Evolutionary conservation across 345 rosid genomes (phyloP).

Genomic region (Reutealis trisperma): DNA sequence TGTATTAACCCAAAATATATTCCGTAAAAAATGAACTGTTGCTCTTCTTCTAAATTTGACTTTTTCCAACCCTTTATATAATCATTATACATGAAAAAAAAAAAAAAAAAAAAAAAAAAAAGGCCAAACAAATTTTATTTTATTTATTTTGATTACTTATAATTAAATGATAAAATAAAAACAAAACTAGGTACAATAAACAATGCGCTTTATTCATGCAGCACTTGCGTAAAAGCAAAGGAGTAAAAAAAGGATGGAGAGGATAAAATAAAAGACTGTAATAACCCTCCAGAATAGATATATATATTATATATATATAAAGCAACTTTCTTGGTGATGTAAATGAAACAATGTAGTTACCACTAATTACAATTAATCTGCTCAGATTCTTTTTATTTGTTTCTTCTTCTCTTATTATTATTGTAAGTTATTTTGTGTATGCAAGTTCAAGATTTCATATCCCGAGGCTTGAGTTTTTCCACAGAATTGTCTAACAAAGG

Average conservation of each 20-base stretch:
- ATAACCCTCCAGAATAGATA: background rate
- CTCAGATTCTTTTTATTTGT: slow-evolving; percentile 3
- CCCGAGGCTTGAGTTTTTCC: slow-evolving; percentile 35
- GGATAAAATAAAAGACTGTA: background rate
- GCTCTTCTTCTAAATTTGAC: too few relatives aligned
- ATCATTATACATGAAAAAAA: too few relatives aligned
- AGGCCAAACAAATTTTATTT: too few relatives aligned
- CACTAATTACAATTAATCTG: slow-evolving; percentile 1
- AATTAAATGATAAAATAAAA: too few relatives aligned
- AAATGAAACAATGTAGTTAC: slow-evolving; percentile 16
- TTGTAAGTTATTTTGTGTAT: background rate
- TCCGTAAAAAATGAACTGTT: too few relatives aligned
- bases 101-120: too few relatives aligned
- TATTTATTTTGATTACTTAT: too few relatives aligned
- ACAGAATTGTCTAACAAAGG: slow-evolving; percentile 36
- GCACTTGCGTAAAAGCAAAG: slow-evolving; percentile 73
- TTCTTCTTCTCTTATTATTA: slow-evolving; percentile 6
- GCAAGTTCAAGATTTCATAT: slow-evolving; percentile 30
- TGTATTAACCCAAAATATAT: too few relatives aligned
- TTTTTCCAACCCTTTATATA: too few relatives aligned
- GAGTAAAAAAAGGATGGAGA: slow-evolving; percentile 10
- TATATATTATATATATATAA: background rate
- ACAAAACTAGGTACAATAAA: too few relatives aligned
- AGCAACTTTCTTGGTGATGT: slow-evolving; percentile 5
- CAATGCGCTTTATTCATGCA: too few relatives aligned